phyloP scores from a whole-genome alignment of 2,329 filamentous ascomycete genomes.

The Periconia sp. region DNA sequence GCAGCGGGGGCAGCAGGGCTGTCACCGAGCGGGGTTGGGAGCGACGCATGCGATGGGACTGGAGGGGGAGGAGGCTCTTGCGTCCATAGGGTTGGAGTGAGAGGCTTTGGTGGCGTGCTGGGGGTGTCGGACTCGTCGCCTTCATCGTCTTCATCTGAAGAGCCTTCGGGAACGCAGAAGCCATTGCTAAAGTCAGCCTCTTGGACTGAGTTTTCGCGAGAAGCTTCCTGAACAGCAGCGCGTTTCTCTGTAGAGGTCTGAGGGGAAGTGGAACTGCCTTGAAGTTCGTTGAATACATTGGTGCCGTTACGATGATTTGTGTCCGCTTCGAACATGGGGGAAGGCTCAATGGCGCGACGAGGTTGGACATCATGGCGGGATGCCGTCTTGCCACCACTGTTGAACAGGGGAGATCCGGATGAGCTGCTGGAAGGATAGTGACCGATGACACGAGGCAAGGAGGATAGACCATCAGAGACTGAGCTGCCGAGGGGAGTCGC shows the following conservation, averaged over 20 bases:
- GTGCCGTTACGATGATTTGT: conserved; percentile 18
- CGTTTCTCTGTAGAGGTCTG: conserved; percentile 5
- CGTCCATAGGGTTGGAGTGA: conserved; percentile 30
- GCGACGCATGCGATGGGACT: conserved; percentile 34
- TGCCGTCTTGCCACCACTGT: conserved; percentile 25
- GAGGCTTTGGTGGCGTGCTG: conserved; percentile 1
- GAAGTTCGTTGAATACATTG: conserved; percentile 34
- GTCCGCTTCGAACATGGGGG: conserved; percentile 31
- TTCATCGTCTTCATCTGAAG: conserved; percentile 19
- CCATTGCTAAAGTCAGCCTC: conserved; percentile 10
- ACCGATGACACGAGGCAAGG: too few species aligned
- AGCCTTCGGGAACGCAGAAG: conserved; percentile 26
- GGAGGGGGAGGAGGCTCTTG: conserved; percentile 40
- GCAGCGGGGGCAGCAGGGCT: conserved; percentile 3
- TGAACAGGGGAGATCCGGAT: conserved; percentile 10
- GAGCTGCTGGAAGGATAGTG: background rate
- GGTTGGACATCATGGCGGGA: conserved; percentile 31
- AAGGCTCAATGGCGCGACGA: conserved; percentile 30
- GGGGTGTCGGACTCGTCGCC: conserved; percentile 8
- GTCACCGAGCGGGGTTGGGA: conserved; percentile 19
- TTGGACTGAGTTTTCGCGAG: background rate
- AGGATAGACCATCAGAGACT: background rate
- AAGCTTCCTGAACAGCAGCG: background rate
- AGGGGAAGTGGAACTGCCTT: conserved; percentile 16
- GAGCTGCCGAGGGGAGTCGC: conserved; percentile 25